These are phyloP conservation scores for Fusarium neocosmosporiellum DNA, from an alignment of 2,329 filamentous ascomycete genomes.

Conservation along the genomic window DNA sequence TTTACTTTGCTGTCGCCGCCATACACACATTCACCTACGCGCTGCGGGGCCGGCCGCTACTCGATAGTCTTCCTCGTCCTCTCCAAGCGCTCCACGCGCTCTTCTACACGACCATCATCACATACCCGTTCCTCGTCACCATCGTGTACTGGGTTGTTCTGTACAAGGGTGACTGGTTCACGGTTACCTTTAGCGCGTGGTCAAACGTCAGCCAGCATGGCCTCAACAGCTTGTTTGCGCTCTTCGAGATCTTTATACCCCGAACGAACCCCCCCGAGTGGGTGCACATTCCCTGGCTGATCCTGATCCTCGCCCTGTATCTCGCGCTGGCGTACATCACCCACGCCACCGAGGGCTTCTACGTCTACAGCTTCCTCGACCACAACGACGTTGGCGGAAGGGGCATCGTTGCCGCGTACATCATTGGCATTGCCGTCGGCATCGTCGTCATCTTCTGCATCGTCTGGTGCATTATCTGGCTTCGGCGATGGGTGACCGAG, in stretches of 20 bases:
- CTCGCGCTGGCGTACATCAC: conserved; percentile 81
- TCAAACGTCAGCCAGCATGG: conserved; percentile 78
- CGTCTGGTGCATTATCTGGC: conserved; percentile 61
- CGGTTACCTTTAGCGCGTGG: conserved; percentile 66
- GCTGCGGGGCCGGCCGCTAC: conserved; percentile 62
- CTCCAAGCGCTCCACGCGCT: conserved; percentile 74
- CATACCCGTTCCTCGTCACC: conserved; percentile 76
- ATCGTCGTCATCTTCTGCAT: conserved; percentile 65
- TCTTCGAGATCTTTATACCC: conserved; percentile 79
- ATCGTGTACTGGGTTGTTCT: conserved; percentile 77
- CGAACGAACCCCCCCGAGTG: conserved; percentile 70
- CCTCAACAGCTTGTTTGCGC: conserved; percentile 77
- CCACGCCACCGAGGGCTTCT: conserved; percentile 75
- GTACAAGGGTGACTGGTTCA: conserved; percentile 64
- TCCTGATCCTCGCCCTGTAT: conserved; percentile 79
- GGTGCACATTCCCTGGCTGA: conserved; percentile 73
- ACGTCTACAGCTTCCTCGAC: conserved; percentile 84
- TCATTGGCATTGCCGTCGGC: conserved; percentile 67
- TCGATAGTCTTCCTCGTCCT: conserved; percentile 68
- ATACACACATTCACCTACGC: conserved; percentile 78
- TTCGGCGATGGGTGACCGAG: conserved; percentile 63
- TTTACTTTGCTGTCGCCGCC: conserved; percentile 78
- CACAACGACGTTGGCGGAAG: conserved; percentile 61
- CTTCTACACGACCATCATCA: conserved; percentile 71
- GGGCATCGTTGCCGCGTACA: conserved; percentile 70